These are phyloP conservation scores for Paramecium tetraurelia DNA, from an alignment of 73 alveolate species.

Conservation along the genomic window DNA sequence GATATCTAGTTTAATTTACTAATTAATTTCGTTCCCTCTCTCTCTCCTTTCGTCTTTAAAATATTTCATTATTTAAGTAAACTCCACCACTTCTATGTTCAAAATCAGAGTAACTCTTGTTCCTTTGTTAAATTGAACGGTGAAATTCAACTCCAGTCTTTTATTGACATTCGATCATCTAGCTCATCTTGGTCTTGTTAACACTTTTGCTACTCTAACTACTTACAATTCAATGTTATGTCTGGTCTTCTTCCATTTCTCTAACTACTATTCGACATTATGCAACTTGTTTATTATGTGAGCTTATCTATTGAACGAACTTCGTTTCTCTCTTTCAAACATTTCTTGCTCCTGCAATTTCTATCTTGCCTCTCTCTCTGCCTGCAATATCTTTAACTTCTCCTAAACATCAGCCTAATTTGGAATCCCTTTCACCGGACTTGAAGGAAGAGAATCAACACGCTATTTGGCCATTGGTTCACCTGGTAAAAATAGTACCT, in stretches of 20 bases:
- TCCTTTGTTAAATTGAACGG: neutral
- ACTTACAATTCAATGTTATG: neutral
- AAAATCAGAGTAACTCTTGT: neutral
- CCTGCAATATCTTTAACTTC: neutral
- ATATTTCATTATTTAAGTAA: neutral
- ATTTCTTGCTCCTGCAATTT: neutral
- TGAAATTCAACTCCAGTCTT: neutral
- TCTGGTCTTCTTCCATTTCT: neutral
- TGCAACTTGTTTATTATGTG: conserved; percentile 1
- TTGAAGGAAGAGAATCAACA: neutral
- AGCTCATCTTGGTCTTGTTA: neutral
- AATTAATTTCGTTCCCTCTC: neutral
- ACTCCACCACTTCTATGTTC: neutral
- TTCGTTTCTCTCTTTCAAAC: neutral
- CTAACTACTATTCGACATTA: conserved; percentile 8
- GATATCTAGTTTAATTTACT: neutral
- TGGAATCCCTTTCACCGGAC: neutral
- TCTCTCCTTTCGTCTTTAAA: neutral
- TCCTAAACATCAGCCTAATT: neutral
- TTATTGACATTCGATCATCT: neutral
- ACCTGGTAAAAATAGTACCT: neutral
- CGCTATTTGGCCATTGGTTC: neutral
- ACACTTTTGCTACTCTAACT: neutral
- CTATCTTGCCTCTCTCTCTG: neutral
- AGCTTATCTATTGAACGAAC: neutral